Base-by-base conservation (phyloP, 176 grass and related monocot species). In the Panicum miliaceum region DNA sequence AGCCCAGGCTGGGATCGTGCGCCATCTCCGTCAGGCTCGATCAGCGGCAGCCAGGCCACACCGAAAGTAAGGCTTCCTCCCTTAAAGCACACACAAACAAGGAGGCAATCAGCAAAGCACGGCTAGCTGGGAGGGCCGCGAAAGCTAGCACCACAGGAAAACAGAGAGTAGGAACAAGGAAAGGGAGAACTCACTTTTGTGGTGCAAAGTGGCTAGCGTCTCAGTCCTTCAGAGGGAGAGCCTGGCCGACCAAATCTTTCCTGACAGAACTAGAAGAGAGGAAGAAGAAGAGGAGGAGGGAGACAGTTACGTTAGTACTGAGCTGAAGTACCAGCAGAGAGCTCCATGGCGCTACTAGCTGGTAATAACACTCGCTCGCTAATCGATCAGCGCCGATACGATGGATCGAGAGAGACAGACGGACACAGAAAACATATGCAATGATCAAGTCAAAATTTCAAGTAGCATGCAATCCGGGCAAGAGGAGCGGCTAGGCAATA, bases 1-100 rank as follows among this genome's bases (percentile, higher is more conserved):
- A 91, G 0, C 84, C 87, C 64, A 93, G 69, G 75, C 81, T 84
- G 8, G 89, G 87, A 84, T 91, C 84, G 52, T 92, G 90, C 61
- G 89, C 90, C 92, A 94, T 94, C 79, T 68, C 78, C 73, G 25
- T 61, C 6, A 14, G 41, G 0, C 7, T 66, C 34, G 3, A 9
- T 40, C 64, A 18, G 18, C 51, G 13, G 13, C 29, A 53, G 57
- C 22, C 22, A 23, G 3, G 64, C 46, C 68, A 45, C 75, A 18
- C 16, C 18, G 51, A 53, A 6, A 26, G 75, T 58, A 79, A 58
- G 40, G 6, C 51, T 73, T 41, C 19, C 52, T 54, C 7, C 20
- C 73, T 43, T 57, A 58, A 84, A 79, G 45, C 19, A 70, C 14
- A 69, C 56, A 52, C 40, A 80, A 4, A 47, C 27, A 63, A 29